Evolutionary conservation across 768 basidiomycete species (phyloP), one percentile per base, ranked within the genome.

Genomic region (Panaeolus cyanescens): DNA sequence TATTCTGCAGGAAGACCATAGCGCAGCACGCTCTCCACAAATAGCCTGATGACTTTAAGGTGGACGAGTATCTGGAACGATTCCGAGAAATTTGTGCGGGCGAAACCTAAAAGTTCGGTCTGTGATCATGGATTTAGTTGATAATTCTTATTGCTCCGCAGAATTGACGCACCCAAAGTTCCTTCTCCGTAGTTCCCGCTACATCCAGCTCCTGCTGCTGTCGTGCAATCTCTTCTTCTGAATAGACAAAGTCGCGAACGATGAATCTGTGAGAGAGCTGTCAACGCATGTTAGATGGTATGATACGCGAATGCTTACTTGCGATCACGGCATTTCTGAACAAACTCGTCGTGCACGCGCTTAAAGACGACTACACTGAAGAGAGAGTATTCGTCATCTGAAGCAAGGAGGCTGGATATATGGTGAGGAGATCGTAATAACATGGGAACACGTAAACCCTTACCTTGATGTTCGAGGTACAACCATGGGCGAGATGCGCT

Each of bases 1-100:
- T 96, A 99, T 67, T 93, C 89, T 1, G 96, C 93, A 4, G 97
- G 97, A 9, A 98, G 80, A 57, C 97, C 97, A 72, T 98, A 99
- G 66, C 96, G 85, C 40, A 99, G 82, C 19, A 98, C 96, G 59
- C 93, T 95, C 77, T 99, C 97, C 20, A 96, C 89, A 68, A 96
- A 99, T 15, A 97, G 79, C 9, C 94, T 89, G 15, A 97, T 75
- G 55, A 96, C 83, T 75, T 99, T 99, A 66, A 99, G 80, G 70
- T 99, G 97, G 0, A 96, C 92, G 19, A 98, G 82, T 56, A 96
- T 81, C 72, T 99, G 93, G 78, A 95, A 95, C 5, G 95, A 89
- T 78, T 99, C 97, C 0, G 95, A 96, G 74, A 99, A 99, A 76
- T 96, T 98, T 56, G 93, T 97, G 58, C 97, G 84, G 34, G 96